Conservation (phyloP, 2,329 filamentous ascomycete species). For the Gaeumannomyces sp. region DNA sequence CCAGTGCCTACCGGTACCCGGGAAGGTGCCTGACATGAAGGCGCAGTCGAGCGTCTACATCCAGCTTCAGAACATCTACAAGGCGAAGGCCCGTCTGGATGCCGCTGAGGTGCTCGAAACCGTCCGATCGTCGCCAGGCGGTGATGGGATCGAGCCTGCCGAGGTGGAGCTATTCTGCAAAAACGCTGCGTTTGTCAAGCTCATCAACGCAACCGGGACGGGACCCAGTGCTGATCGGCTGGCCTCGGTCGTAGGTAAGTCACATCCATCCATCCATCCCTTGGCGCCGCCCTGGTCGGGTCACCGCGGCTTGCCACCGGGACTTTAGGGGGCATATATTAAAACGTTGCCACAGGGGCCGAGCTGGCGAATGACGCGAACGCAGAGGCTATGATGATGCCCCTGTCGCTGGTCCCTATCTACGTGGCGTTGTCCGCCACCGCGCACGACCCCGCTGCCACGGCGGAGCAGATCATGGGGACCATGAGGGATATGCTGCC, state of each 20-base stretch:
- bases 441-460: conserved; percentile 36
- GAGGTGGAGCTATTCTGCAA: conserved; percentile 94
- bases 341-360: conserved; percentile 34
- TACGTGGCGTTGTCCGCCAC: conserved; percentile 60
- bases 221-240: conserved; percentile 35
- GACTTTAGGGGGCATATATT: conserved; percentile 14
- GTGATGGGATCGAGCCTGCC: conserved; percentile 52
- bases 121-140: conserved; percentile 48
- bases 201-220: conserved; percentile 56
- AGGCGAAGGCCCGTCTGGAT: conserved; percentile 75
- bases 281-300: too few species aligned
- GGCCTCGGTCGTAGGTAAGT: conserved; percentile 49
- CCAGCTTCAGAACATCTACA: conserved; percentile 87
- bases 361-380: conserved; percentile 50
- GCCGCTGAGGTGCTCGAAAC: conserved; percentile 64
- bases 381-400: conserved; percentile 41
- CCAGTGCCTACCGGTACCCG: conserved; percentile 71
- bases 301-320: too few species aligned
- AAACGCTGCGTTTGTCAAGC: conserved; percentile 86
- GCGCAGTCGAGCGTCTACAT: conserved; percentile 87
- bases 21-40: conserved; percentile 95
- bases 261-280: not conserved
- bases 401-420: conserved; percentile 58
- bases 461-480: conserved; percentile 48
- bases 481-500: conserved; percentile 37